phyloP scores from a whole-genome alignment of 148 eudicot species.

The Vaccinium vitisidaea region DNA sequence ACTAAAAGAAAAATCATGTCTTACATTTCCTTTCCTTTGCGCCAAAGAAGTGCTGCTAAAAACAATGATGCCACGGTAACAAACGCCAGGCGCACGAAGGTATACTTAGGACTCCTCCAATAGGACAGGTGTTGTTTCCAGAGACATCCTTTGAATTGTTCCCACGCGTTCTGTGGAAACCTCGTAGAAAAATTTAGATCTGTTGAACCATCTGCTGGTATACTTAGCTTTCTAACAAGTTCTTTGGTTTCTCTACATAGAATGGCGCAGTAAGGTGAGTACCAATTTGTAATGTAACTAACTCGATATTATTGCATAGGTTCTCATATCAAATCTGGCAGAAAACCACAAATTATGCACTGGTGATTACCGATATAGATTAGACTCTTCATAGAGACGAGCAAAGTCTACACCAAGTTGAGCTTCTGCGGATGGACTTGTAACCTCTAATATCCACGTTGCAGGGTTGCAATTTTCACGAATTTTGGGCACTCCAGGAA shows the following conservation, averaged over 20 bases:
- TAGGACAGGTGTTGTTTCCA: slow-evolving; percentile 62
- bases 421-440: slow-evolving; percentile 32
- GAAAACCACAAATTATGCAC: neutral
- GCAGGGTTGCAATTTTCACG: slow-evolving; percentile 56
- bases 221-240: slow-evolving; percentile 26
- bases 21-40: slow-evolving; percentile 41
- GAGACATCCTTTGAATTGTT: slow-evolving; percentile 44
- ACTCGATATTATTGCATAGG: neutral
- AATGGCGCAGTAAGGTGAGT: neutral
- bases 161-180: slow-evolving; percentile 34
- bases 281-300: neutral
- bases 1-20: neutral
- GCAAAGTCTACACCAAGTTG: slow-evolving; percentile 43
- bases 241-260: slow-evolving; percentile 13
- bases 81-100: slow-evolving; percentile 31
- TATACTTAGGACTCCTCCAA: slow-evolving; percentile 56
- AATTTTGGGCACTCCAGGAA: slow-evolving; percentile 44
- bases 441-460: slow-evolving; percentile 57
- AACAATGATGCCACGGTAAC: slow-evolving; percentile 23
- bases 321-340: neutral
- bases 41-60: slow-evolving; percentile 46
- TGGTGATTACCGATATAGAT: neutral
- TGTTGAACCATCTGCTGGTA: slow-evolving; percentile 26
- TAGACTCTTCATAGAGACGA: slow-evolving; percentile 21
- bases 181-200: slow-evolving; percentile 35